phyloP scores from a whole-genome alignment of 495 filamentous ascomycete species.

The Trichoderma virens region DNA sequence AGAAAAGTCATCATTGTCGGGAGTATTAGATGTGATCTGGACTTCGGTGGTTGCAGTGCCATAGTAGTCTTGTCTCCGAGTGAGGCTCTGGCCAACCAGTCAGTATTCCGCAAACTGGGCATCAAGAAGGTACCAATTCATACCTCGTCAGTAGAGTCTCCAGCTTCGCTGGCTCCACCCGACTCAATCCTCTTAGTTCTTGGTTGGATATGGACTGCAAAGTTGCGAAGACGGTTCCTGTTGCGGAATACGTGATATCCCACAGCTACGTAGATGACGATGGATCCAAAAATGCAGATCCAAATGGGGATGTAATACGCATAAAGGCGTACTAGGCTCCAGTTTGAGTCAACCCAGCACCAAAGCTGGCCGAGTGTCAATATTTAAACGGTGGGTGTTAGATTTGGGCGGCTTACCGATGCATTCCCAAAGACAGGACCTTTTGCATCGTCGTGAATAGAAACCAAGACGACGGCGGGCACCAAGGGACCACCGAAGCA shows the following conservation, averaged over 20 bases:
- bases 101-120: not conserved
- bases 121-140: not conserved
- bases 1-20: not conserved
- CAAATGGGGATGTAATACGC: slow-evolving; percentile 82
- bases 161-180: slow-evolving; percentile 13
- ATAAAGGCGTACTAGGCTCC: slow-evolving; percentile 65
- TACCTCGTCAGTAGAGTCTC: slow-evolving; percentile 37
- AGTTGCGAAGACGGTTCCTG: slow-evolving; percentile 46
- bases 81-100: not conserved
- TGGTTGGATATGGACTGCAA: slow-evolving; percentile 32
- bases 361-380: slow-evolving; percentile 46
- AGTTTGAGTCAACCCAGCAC: slow-evolving; percentile 72
- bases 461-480: slow-evolving; percentile 59
- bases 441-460: slow-evolving; percentile 40
- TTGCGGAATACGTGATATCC: slow-evolving; percentile 60
- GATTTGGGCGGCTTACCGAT: slow-evolving; percentile 31
- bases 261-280: slow-evolving; percentile 64
- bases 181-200: slow-evolving; percentile 22
- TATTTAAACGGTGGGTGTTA: not conserved
- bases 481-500: slow-evolving; percentile 73
- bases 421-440: slow-evolving; percentile 66
- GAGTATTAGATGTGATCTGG: slow-evolving; percentile 17
- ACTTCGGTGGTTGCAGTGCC: slow-evolving; percentile 32
- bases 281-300: slow-evolving; percentile 62
- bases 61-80: slow-evolving; percentile 15